Evolutionary conservation across 371 early-diverging fungal genomes (phyloP).

Genomic region (Mortierella sp.): DNA sequence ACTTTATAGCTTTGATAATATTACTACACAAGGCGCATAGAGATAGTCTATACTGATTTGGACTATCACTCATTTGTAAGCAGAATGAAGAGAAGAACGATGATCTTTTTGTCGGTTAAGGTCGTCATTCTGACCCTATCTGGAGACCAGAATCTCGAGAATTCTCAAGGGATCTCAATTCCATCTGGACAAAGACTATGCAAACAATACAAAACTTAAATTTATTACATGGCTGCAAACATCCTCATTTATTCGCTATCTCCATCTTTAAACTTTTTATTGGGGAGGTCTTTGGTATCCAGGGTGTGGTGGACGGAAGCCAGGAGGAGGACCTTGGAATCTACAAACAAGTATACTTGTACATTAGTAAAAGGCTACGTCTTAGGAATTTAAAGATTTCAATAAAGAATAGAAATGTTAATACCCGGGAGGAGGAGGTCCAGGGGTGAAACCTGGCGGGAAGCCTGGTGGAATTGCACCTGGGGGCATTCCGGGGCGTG

Average conservation of each 20-base stretch:
- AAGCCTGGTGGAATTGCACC: conserved; percentile 61
- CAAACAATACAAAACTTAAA: background rate
- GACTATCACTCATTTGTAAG: background rate
- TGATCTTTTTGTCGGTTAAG: background rate
- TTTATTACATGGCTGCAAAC: conserved; percentile 14
- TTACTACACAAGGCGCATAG: background rate
- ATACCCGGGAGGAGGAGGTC: conserved; percentile 53
- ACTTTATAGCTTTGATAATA: background rate
- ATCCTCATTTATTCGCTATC: background rate
- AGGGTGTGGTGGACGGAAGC: conserved; percentile 68
- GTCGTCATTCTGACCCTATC: conserved; percentile 13
- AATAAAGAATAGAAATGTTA: background rate
- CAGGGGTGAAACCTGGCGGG: conserved; percentile 56
- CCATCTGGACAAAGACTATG: conserved; percentile 5
- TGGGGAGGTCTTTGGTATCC: conserved; percentile 48
- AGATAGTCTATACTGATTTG: background rate
- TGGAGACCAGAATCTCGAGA: conserved; percentile 4
- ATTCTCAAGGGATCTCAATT: conserved; percentile 13
- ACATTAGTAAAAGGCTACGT: background rate
- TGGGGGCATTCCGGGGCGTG: conserved; percentile 36
- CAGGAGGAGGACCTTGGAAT: conserved; percentile 64
- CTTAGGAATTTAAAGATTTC: background rate
- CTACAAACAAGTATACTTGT: conserved; percentile 14
- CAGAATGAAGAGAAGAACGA: background rate
- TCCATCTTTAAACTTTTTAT: background rate